Conservation (phyloP, 148 eudicot species). For the Arctostaphylos glauca region DNA sequence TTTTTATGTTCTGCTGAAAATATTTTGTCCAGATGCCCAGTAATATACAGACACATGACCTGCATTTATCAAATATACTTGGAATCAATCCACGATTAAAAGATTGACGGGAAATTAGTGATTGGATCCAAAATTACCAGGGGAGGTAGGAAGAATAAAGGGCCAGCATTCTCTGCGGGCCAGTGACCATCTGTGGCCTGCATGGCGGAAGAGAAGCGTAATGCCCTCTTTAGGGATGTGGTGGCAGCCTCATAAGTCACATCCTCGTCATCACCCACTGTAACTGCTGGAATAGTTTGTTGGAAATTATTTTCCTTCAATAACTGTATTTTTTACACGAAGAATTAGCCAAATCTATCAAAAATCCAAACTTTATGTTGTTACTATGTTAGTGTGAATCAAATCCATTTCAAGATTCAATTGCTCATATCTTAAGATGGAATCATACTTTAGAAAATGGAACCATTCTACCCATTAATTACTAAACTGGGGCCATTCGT, state of each 20-base stretch:
- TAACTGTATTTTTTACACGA: conserved; percentile 9
- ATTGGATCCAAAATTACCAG: conserved; percentile 13
- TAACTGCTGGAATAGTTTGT: conserved; percentile 20
- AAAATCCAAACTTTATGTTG: background rate
- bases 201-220: conserved; percentile 13
- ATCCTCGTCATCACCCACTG: conserved; percentile 18
- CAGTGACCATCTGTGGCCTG: conserved; percentile 27
- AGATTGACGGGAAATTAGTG: background rate
- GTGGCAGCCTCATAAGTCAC: conserved; percentile 15
- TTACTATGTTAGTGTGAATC: no score
- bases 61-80: background rate
- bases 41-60: conserved; percentile 15
- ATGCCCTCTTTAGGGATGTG: conserved; percentile 12
- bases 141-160: conserved; percentile 24
- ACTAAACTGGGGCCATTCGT: no score
- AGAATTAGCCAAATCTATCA: background rate
- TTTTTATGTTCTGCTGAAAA: conserved; percentile 8
- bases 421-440: no score
- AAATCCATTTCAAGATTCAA: no score
- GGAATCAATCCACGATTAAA: no score
- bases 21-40: background rate
- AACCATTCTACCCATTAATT: no score
- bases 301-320: conserved; percentile 25
- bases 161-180: conserved; percentile 29
- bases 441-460: no score